These are phyloP conservation scores for Tripterygium wilfordii DNA, from an alignment of 177 flowering plant genomes.

Conservation along the genomic window DNA sequence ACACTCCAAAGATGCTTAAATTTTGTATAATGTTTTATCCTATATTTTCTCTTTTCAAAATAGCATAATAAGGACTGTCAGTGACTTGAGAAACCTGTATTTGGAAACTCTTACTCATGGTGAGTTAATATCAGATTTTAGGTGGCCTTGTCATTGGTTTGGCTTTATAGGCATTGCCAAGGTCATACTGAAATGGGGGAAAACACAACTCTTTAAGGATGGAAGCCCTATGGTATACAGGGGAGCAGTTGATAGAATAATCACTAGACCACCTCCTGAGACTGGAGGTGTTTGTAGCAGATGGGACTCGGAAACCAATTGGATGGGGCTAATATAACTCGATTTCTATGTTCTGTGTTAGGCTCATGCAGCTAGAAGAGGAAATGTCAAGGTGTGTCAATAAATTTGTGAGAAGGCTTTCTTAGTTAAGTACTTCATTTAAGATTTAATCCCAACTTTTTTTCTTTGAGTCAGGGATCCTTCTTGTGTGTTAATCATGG, in stretches of 20 bases:
- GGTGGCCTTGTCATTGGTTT: no score
- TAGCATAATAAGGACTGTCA: no score
- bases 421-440: no score
- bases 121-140: no score
- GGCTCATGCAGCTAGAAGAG: slow-evolving; percentile 94
- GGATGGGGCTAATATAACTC: slow-evolving; percentile 97
- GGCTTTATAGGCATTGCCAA: slow-evolving; percentile 63
- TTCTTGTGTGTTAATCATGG: slow-evolving; percentile 68
- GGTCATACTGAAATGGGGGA: slow-evolving; percentile 92
- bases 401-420: no score
- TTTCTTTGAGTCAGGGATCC: slow-evolving; percentile 68
- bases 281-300: slow-evolving; percentile 97
- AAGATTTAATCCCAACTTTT: slow-evolving; percentile 5
- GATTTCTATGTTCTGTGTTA: slow-evolving; percentile 88
- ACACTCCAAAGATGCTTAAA: no score
- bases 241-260: slow-evolving; percentile 92
- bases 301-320: slow-evolving; percentile 87
- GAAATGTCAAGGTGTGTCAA: slow-evolving; percentile 56
- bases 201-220: slow-evolving; percentile 78
- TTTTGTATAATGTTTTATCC: no score
- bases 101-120: no score
- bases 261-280: slow-evolving; percentile 84
- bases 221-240: slow-evolving; percentile 99
- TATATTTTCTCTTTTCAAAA: no score
- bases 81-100: no score